Evolutionary conservation across 208 protist genomes (phyloP).

Genomic region (Naegleria fowleri): DNA sequence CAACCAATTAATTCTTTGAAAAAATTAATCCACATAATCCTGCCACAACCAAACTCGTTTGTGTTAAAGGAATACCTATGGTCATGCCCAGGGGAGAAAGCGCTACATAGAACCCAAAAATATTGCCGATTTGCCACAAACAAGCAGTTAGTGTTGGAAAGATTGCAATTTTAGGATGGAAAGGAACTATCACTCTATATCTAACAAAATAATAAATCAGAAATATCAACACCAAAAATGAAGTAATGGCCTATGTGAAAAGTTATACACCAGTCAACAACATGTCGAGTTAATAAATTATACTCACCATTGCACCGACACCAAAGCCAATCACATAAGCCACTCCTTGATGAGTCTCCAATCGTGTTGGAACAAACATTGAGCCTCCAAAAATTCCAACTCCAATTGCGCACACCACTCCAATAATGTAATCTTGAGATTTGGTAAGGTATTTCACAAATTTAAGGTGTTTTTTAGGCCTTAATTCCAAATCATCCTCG

Average conservation of each 20-base stretch:
- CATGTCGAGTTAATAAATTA: no score
- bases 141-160: neutral
- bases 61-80: slow-evolving; percentile 21
- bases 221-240: neutral
- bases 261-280: no score
- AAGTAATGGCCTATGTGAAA: neutral
- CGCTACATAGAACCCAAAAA: neutral
- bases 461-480: neutral
- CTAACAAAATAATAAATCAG: neutral
- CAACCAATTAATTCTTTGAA: slow-evolving; percentile 20
- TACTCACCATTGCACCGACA: neutral
- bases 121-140: neutral
- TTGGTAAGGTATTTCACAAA: neutral
- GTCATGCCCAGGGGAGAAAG: slow-evolving; percentile 6
- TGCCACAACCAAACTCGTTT: neutral
- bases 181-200: neutral
- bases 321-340: slow-evolving; percentile 17
- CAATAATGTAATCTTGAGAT: slow-evolving; percentile 7
- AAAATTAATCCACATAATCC: slow-evolving; percentile 20
- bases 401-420: neutral
- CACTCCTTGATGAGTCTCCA: neutral
- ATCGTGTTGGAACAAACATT: neutral
- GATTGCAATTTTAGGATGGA: neutral
- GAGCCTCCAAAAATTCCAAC: slow-evolving; percentile 11
- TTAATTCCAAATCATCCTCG: neutral